phyloP scores from a whole-genome alignment of 1,284 basidiomycete species.

The Marasmius oreades region DNA sequence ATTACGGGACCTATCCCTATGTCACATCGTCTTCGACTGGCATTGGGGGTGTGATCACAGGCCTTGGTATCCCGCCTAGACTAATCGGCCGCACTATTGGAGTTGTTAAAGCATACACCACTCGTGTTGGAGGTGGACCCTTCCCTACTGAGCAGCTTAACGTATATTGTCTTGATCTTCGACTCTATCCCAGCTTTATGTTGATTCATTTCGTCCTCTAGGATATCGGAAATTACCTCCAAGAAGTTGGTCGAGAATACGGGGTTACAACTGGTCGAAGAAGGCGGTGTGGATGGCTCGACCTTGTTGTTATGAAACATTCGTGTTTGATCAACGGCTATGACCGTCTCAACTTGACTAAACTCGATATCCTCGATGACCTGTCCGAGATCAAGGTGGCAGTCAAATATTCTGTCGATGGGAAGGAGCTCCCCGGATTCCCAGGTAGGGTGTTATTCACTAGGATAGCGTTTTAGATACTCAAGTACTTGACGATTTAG shows the following conservation, averaged over 20 bases:
- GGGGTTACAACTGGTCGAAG: constrained; percentile 91
- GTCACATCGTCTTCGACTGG: constrained; percentile 93
- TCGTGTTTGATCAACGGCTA: constrained; percentile 96
- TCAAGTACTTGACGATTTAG: constrained; percentile 34
- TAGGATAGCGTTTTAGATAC: background rate
- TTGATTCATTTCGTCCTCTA: constrained; percentile 25
- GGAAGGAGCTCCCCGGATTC: constrained; percentile 80
- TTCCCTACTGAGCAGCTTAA: constrained; percentile 97
- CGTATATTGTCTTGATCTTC: constrained; percentile 39
- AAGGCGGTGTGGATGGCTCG: constrained; percentile 95
- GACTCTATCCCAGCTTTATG: background rate
- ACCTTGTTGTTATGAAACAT: constrained; percentile 92
- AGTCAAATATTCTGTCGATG: constrained; percentile 78
- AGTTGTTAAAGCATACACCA: constrained; percentile 97
- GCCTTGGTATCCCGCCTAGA: constrained; percentile 91
- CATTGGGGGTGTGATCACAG: constrained; percentile 95
- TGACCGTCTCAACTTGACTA: constrained; percentile 91
- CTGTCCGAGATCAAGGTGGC: constrained; percentile 89
- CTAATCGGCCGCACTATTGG: constrained; percentile 84
- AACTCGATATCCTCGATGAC: constrained; percentile 89
- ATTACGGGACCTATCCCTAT: constrained; percentile 97
- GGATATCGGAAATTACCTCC: constrained; percentile 84
- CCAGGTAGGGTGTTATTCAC: constrained; percentile 59
- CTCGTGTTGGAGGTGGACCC: constrained; percentile 94
- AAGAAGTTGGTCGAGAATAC: constrained; percentile 92